Evolutionary conservation across 2,329 filamentous ascomycete genomes (phyloP).

Genomic region (Ceratocystis albifundus): DNA sequence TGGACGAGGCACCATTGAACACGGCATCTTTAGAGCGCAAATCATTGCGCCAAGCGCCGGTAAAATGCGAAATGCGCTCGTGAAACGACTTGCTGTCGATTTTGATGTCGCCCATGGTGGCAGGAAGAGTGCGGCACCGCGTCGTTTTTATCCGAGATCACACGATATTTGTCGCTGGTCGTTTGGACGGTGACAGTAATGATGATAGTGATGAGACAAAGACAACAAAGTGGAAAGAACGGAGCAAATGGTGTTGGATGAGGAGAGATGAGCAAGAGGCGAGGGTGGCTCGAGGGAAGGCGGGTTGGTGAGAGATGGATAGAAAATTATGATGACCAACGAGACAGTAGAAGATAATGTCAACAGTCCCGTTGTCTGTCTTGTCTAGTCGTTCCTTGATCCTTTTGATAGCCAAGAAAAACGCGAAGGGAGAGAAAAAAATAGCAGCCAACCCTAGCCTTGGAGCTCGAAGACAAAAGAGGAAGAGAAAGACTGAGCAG

Average conservation of each 20-base stretch:
- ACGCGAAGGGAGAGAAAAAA: constrained; percentile 22
- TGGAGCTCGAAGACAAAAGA: not conserved
- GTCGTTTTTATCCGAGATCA: constrained; percentile 26
- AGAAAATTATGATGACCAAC: not conserved
- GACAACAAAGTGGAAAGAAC: not conserved
- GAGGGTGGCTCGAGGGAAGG: not conserved
- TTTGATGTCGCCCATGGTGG: constrained; percentile 67
- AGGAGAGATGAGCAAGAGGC: not conserved
- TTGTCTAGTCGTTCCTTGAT: not conserved
- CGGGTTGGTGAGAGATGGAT: not conserved
- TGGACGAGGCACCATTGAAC: constrained; percentile 76
- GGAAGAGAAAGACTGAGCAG: not conserved
- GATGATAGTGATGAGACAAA: not conserved
- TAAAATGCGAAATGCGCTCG: constrained; percentile 76
- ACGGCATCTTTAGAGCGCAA: constrained; percentile 75
- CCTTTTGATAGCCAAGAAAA: constrained; percentile 4
- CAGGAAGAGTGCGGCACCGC: constrained; percentile 28
- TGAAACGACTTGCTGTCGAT: constrained; percentile 93
- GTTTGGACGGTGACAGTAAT: not conserved
- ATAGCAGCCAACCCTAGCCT: constrained; percentile 1
- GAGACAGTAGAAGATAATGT: not conserved
- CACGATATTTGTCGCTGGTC: not conserved
- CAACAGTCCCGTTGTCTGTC: not conserved
- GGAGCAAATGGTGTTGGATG: not conserved
- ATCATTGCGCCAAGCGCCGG: constrained; percentile 91